Conservation (phyloP, 2,329 filamentous ascomycete genomes). For the Paraconiothyrium brasiliense region DNA sequence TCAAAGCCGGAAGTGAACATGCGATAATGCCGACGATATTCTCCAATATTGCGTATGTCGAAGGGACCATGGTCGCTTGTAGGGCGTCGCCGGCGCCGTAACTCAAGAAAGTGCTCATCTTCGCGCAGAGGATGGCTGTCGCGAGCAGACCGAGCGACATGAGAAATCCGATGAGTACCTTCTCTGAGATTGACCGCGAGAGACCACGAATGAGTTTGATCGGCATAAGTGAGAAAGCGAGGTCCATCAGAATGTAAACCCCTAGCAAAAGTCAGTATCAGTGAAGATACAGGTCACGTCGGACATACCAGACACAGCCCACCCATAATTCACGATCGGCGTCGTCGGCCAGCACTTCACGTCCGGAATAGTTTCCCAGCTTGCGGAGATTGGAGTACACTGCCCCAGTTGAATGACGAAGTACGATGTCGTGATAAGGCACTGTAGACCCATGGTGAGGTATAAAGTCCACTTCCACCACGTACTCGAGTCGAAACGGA, state of each 20-base stretch:
- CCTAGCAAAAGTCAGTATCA: constrained; percentile 20
- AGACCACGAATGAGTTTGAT: constrained; percentile 35
- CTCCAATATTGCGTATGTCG: constrained; percentile 37
- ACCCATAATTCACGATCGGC: constrained; percentile 34
- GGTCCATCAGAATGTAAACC: constrained; percentile 38
- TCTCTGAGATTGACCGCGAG: constrained; percentile 31
- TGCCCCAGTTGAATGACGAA: constrained; percentile 39
- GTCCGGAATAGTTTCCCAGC: constrained; percentile 33
- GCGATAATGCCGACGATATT: constrained; percentile 41
- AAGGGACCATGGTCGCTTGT: constrained; percentile 36
- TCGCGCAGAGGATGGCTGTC: constrained; percentile 31
- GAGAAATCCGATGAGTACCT: constrained; percentile 34
- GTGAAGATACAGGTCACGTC: background rate
- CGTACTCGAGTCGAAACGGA: constrained; percentile 32
- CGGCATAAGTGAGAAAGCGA: constrained; percentile 37
- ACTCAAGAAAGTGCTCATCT: constrained; percentile 36
- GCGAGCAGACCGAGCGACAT: constrained; percentile 38
- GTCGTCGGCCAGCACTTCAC: constrained; percentile 35
- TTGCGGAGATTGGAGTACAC: constrained; percentile 33
- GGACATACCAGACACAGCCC: constrained; percentile 34
- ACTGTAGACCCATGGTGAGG: constrained; percentile 34
- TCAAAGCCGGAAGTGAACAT: constrained; percentile 35
- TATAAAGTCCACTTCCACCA: constrained; percentile 34
- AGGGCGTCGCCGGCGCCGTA: constrained; percentile 37
- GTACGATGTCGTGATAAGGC: constrained; percentile 31